Conservation (phyloP, 306 rosid species). For the Citrullus colocynthis region DNA sequence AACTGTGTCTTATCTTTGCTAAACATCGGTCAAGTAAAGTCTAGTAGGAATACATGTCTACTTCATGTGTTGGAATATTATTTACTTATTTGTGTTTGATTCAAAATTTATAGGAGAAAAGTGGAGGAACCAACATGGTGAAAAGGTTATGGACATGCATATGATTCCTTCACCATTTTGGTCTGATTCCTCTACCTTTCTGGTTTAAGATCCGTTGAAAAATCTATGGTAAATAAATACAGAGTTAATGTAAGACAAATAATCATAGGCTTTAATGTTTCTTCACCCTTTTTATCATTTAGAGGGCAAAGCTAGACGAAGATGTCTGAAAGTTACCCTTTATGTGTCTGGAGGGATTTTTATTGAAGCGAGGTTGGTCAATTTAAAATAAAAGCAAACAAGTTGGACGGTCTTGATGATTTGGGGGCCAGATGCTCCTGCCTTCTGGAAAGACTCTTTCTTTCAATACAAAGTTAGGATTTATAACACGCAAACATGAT, state of each 20-base stretch:
- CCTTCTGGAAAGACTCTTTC: background rate
- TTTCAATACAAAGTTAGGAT: background rate
- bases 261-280: background rate
- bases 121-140: slow-evolving; percentile 21
- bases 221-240: background rate
- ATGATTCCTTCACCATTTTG: background rate
- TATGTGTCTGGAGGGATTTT: background rate
- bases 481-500: background rate
- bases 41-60: background rate
- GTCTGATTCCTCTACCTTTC: background rate
- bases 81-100: background rate
- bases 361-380: background rate
- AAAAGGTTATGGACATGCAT: slow-evolving; percentile 15
- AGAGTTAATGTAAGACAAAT: background rate
- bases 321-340: background rate
- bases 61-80: background rate
- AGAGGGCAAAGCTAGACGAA: background rate
- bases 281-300: background rate
- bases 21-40: background rate
- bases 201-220: background rate
- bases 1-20: background rate
- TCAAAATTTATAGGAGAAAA: background rate
- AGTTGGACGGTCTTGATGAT: background rate
- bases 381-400: background rate
- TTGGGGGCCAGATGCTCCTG: background rate